Evolutionary conservation across 2,329 filamentous ascomycete genomes (phyloP).

Genomic region (Cadophora sp.): DNA sequence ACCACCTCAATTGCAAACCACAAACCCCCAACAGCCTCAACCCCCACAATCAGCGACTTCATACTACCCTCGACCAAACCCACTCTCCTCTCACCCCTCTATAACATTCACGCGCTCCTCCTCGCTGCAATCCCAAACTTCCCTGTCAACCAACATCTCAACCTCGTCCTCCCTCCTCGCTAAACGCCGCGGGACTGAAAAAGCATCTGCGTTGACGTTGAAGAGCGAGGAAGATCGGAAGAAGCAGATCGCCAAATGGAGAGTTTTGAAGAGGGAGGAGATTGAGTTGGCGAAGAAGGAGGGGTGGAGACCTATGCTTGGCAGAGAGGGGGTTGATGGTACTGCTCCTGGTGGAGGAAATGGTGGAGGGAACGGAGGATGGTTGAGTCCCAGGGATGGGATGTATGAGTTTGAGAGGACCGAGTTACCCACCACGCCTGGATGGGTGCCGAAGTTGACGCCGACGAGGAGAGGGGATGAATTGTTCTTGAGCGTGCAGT

Average conservation of each 20-base stretch:
- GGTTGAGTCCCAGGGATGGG: constrained; percentile 7
- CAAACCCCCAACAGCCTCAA: constrained; percentile 4
- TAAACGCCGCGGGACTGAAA: constrained; percentile 58
- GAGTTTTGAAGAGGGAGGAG: constrained; percentile 38
- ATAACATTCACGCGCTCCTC: constrained; percentile 28
- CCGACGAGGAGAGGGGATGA: constrained; percentile 72
- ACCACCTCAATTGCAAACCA: neutral
- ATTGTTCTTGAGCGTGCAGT: constrained; percentile 64
- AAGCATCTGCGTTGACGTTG: constrained; percentile 53
- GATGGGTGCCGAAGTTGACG: constrained; percentile 70
- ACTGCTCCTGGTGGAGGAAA: neutral
- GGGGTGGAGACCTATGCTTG: constrained; percentile 40
- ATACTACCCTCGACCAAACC: constrained; percentile 2
- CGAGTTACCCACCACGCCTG: constrained; percentile 56
- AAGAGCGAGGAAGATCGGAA: constrained; percentile 31
- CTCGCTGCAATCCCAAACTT: constrained; percentile 23
- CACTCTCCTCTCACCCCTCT: constrained; percentile 12
- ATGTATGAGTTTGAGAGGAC: constrained; percentile 31
- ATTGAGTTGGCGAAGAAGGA: constrained; percentile 37
- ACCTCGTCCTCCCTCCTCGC: constrained; percentile 55
- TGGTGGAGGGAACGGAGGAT: constrained; percentile 1
- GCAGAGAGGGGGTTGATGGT: neutral
- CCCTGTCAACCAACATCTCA: constrained; percentile 21
- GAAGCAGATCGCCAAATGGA: constrained; percentile 39
- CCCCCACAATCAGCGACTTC: neutral